A percentile compares a stretch with the other conserved stretches of the same genome.
Evolutionary conservation across 1,284 basidiomycete genomes (phyloP).

Genomic region (Papiliotrema terrestris): DNA sequence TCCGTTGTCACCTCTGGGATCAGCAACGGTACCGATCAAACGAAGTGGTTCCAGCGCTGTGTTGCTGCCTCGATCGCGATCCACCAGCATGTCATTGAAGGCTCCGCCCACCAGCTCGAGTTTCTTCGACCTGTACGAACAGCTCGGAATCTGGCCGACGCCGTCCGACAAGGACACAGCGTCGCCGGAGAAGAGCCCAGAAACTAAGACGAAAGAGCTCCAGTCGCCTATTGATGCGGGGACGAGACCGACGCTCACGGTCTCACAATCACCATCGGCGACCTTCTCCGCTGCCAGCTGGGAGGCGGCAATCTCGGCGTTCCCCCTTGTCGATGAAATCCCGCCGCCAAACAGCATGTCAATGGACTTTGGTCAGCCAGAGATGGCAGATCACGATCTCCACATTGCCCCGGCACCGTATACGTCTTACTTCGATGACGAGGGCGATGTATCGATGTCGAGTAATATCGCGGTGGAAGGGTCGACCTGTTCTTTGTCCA

Average conservation of each 20-base stretch:
- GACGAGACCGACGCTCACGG: neutral
- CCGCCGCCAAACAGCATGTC: neutral
- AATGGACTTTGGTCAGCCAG: constrained; percentile 14
- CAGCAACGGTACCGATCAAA: constrained; percentile 4
- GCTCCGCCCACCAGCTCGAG: constrained; percentile 35
- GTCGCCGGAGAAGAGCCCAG: constrained; percentile 4
- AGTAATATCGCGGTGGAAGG: constrained; percentile 1
- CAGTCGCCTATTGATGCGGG: neutral
- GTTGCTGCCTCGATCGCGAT: constrained; percentile 28
- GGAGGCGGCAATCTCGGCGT: constrained; percentile 31
- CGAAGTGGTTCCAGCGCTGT: constrained; percentile 24
- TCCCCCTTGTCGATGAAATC: constrained; percentile 21
- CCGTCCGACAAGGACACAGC: constrained; percentile 12
- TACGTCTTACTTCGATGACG: neutral
- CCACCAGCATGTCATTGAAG: constrained; percentile 35
- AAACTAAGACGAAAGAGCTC: neutral
- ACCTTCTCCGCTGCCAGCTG: constrained; percentile 29
- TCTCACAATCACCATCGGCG: constrained; percentile 16
- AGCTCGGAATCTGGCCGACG: constrained; percentile 42
- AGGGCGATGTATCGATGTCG: constrained; percentile 5
- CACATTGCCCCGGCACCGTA: neutral
- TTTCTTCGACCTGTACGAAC: constrained; percentile 45
- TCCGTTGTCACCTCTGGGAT: constrained; percentile 1
- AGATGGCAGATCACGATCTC: constrained; percentile 9
- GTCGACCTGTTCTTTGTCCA: constrained; percentile 2